A percentile compares a stretch with the other conserved stretches of the same genome.
Conservation (phyloP, 202 grass and related monocot species). For the Cymbopogon flexuosus region DNA sequence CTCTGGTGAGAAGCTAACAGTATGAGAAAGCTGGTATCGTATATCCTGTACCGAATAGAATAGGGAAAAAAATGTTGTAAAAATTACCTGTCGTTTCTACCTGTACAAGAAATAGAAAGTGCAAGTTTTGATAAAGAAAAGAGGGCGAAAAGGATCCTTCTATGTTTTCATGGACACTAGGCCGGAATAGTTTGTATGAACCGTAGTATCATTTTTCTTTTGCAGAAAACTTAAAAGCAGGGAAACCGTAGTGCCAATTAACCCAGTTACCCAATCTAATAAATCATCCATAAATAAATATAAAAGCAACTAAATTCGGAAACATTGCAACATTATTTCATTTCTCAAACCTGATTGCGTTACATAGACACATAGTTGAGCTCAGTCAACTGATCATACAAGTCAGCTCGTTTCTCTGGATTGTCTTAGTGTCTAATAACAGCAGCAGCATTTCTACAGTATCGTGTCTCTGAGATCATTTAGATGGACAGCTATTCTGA, state of each 20-base stretch:
- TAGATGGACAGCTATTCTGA: neutral
- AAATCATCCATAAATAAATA: neutral
- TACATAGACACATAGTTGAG: neutral
- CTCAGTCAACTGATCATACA: neutral
- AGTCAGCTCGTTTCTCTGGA: neutral
- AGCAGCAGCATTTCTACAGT: neutral
- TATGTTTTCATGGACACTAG: neutral
- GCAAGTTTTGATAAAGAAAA: constrained; percentile 11
- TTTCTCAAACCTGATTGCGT: neutral
- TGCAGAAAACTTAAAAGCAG: neutral
- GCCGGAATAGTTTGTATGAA: neutral
- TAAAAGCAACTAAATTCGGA: neutral
- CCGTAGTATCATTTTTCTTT: neutral
- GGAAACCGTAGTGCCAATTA: neutral
- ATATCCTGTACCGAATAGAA: constrained; percentile 19
- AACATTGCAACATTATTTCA: neutral
- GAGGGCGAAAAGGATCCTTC: neutral
- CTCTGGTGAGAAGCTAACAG: constrained; percentile 30
- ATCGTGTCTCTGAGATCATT: neutral
- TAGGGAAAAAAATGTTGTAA: constrained; percentile 20
- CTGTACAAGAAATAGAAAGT: constrained; percentile 44
- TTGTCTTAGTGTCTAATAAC: neutral
- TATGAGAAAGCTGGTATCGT: constrained; percentile 17
- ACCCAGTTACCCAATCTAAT: neutral
- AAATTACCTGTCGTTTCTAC: constrained; percentile 17